Percentiles rank a stretch among this genome's conserved stretches.
Evolutionary conservation across 1,284 basidiomycete genomes (phyloP).

Genomic region (Neolentinus lepideus): DNA sequence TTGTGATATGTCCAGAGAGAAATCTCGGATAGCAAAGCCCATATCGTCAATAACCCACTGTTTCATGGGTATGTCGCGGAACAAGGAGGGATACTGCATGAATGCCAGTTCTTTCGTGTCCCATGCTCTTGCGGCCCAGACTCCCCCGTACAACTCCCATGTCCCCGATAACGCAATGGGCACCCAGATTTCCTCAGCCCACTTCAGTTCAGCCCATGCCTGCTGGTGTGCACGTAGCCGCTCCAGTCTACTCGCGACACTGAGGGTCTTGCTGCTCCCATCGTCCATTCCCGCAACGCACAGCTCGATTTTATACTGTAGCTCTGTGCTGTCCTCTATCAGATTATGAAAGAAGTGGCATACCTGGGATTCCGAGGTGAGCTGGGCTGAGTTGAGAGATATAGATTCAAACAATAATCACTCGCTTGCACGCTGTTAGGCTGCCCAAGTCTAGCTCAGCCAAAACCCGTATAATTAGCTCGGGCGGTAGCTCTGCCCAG

Average conservation of each 20-base stretch:
- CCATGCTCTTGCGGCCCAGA: background rate
- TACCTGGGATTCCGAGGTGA: background rate
- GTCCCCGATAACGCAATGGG: background rate
- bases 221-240: background rate
- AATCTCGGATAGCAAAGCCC: conserved; percentile 11
- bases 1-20: conserved; percentile 16
- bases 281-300: background rate
- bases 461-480: background rate
- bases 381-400: background rate
- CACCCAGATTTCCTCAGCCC: background rate
- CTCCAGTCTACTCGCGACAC: background rate
- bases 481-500: background rate
- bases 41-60: conserved; percentile 12
- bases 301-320: background rate
- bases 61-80: conserved; percentile 9
- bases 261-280: background rate
- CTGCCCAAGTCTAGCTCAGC: background rate
- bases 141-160: background rate
- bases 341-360: background rate
- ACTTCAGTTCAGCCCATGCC: background rate
- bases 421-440: background rate
- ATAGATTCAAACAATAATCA: background rate
- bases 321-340: background rate
- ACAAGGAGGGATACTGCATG: conserved; percentile 12
- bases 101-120: conserved; percentile 8